Evolutionary conservation across 2,329 filamentous ascomycete species (phyloP).

Genomic region (Fusarium veterinarium): DNA sequence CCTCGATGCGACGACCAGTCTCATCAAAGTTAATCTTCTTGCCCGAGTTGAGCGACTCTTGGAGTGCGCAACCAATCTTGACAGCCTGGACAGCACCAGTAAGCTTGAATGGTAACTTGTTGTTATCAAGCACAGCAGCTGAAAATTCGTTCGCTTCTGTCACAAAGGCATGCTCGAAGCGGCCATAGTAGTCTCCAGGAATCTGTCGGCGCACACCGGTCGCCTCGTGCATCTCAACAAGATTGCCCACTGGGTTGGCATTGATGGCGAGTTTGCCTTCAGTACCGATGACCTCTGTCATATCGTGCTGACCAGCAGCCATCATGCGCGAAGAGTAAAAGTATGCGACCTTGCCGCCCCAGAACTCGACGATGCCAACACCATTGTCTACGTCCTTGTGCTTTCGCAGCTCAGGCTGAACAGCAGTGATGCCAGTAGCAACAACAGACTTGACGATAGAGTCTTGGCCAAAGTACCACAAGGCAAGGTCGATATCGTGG

Average conservation of each 20-base stretch:
- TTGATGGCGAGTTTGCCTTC: constrained; percentile 73
- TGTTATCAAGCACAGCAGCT: constrained; percentile 67
- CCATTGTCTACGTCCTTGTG: constrained; percentile 50
- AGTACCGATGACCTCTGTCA: constrained; percentile 75
- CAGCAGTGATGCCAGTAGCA: constrained; percentile 48
- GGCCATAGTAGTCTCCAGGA: constrained; percentile 70
- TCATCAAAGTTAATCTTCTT: constrained; percentile 70
- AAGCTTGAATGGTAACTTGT: constrained; percentile 66
- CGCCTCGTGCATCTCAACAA: constrained; percentile 66
- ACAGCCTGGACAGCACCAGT: constrained; percentile 69
- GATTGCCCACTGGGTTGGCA: constrained; percentile 63
- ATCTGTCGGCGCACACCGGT: constrained; percentile 67
- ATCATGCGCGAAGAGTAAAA: constrained; percentile 76
- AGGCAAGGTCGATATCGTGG: constrained; percentile 68
- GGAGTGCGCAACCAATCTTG: constrained; percentile 70
- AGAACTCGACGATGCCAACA: constrained; percentile 73
- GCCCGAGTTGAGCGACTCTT: constrained; percentile 66
- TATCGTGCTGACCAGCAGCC: constrained; percentile 75
- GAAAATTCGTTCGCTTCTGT: constrained; percentile 74
- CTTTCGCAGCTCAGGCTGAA: constrained; percentile 48
- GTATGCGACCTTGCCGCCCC: constrained; percentile 71
- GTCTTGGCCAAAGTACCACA: constrained; percentile 51
- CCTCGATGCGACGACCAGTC: constrained; percentile 43
- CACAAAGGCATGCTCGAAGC: constrained; percentile 73
- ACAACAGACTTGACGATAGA: constrained; percentile 47